Percentiles rank a stretch among this genome's conserved stretches.
Evolutionary conservation across 1,139 yeast genomes (phyloP).

Genomic region (Saccharomyces hybrid): DNA sequence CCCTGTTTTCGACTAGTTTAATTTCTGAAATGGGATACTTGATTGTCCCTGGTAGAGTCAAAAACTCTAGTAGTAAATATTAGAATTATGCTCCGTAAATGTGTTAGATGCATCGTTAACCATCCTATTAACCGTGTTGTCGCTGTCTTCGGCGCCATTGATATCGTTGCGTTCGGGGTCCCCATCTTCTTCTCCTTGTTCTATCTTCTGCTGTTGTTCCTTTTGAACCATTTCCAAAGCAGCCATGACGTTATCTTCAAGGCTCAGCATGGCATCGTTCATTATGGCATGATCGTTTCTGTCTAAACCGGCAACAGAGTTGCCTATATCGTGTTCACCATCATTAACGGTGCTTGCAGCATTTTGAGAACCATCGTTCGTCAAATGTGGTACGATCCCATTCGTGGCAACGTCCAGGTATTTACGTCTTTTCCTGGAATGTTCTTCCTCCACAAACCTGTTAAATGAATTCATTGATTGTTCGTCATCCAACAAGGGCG

Average conservation of each 20-base stretch:
- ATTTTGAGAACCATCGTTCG: conserved; percentile 2
- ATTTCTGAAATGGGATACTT: background rate
- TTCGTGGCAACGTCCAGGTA: conserved; percentile 18
- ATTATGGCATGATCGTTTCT: conserved; percentile 25
- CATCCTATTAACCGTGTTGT: background rate
- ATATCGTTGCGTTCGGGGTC: background rate
- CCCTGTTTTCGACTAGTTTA: background rate
- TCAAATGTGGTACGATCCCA: conserved; percentile 3
- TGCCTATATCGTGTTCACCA: conserved; percentile 3
- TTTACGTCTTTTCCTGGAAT: conserved; percentile 14
- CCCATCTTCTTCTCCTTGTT: conserved; percentile 4
- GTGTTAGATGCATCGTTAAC: background rate
- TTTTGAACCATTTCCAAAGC: conserved; percentile 59
- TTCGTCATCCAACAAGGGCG: conserved; percentile 6
- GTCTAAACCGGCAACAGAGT: conserved; percentile 30
- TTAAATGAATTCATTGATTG: conserved; percentile 24
- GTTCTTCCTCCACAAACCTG: conserved; percentile 21
- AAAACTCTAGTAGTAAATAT: background rate
- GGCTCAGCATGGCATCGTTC: conserved; percentile 30
- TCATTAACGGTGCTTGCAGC: background rate
- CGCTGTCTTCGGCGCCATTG: background rate
- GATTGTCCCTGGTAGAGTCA: background rate
- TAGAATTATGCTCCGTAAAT: background rate
- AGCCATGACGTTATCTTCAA: conserved; percentile 50
- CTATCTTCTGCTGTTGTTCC: conserved; percentile 11